phyloP scores from a whole-genome alignment of 371 early-diverging fungal species.

The Rhizomucor pusillus region DNA sequence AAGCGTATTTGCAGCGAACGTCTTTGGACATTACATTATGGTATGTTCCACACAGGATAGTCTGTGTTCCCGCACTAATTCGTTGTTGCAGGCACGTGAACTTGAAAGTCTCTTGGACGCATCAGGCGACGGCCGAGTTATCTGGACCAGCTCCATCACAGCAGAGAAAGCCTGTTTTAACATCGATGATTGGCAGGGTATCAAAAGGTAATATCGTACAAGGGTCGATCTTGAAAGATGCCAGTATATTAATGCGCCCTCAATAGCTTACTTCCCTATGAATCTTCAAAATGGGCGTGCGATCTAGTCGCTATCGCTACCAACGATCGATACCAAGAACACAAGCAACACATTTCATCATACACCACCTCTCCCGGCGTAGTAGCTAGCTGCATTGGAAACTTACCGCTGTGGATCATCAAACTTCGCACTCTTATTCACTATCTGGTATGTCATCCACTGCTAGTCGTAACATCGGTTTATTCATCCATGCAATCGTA shows the following conservation, averaged over 20 bases:
- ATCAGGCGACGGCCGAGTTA: slow-evolving; percentile 61
- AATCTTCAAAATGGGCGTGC: slow-evolving; percentile 76
- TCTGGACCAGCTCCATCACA: slow-evolving; percentile 82
- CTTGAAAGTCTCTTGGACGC: slow-evolving; percentile 46
- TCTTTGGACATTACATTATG: slow-evolving; percentile 88
- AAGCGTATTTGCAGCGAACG: slow-evolving; percentile 76
- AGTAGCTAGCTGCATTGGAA: slow-evolving; percentile 64
- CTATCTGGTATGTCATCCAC: slow-evolving; percentile 32
- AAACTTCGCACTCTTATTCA: slow-evolving; percentile 39
- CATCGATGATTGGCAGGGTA: slow-evolving; percentile 71
- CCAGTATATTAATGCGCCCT: neutral
- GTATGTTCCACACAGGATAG: slow-evolving; percentile 29
- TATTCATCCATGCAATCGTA: too few relatives aligned
- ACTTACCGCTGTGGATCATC: slow-evolving; percentile 46
- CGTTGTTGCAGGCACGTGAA: slow-evolving; percentile 50
- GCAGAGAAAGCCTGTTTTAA: slow-evolving; percentile 51
- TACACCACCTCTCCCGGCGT: slow-evolving; percentile 73
- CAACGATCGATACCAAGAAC: slow-evolving; percentile 42
- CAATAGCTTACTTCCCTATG: slow-evolving; percentile 60
- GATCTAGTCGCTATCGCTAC: slow-evolving; percentile 60
- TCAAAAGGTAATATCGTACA: slow-evolving; percentile 39
- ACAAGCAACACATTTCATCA: slow-evolving; percentile 30
- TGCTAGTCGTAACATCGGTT: too few relatives aligned
- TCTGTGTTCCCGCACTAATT: too few relatives aligned
- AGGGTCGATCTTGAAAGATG: neutral